Evolutionary conservation across 768 basidiomycete genomes (phyloP).

Genomic region (Pulveroboletus frians): DNA sequence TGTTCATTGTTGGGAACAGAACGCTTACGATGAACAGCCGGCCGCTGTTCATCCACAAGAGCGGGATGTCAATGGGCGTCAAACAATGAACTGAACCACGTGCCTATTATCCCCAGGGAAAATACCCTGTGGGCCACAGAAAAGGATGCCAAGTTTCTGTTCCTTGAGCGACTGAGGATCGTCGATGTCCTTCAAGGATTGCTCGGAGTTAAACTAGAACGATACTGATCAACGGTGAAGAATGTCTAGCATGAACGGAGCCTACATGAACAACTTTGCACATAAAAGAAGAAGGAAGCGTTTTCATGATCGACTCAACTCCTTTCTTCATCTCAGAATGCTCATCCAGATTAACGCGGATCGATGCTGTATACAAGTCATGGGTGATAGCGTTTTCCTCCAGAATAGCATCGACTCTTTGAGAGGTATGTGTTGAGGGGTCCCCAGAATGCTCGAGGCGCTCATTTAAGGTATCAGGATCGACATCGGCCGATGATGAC

Average conservation of each 20-base stretch:
- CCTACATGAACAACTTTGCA: conserved; percentile 10
- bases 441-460: background rate
- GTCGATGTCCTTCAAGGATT: background rate
- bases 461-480: background rate
- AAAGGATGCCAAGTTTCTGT: background rate
- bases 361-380: conserved; percentile 12
- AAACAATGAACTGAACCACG: background rate
- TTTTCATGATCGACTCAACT: conserved; percentile 8
- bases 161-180: background rate
- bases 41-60: background rate
- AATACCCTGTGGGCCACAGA: conserved; percentile 4
- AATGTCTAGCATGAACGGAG: background rate
- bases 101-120: conserved; percentile 2
- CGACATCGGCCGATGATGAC: background rate
- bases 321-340: conserved; percentile 7
- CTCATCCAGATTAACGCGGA: background rate
- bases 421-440: background rate
- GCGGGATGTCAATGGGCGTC: background rate
- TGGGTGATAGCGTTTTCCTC: conserved; percentile 1
- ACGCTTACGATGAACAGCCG: conserved; percentile 13
- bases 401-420: background rate
- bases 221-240: background rate
- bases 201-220: conserved; percentile 10
- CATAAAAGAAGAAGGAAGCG: conserved; percentile 3
- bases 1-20: background rate